phyloP scores from a whole-genome alignment of 1,284 basidiomycete species.

The Anthracocystis panici-leucophaei region DNA sequence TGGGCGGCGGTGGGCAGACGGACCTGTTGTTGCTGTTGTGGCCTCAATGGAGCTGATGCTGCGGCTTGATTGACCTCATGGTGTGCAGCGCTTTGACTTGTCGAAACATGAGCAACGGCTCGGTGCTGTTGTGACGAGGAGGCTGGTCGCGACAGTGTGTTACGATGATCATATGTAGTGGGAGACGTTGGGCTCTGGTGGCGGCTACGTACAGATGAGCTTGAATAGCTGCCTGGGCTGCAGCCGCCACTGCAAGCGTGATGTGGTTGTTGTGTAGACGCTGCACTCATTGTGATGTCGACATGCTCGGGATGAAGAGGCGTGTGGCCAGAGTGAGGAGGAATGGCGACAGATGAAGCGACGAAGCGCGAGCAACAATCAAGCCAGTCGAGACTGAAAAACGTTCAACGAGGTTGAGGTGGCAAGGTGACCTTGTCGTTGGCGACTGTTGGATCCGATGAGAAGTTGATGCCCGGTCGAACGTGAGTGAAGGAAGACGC shows the following conservation, averaged over 20 bases:
- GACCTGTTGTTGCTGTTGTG: conserved; percentile 12
- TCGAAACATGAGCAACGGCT: not conserved
- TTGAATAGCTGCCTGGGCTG: conserved; percentile 14
- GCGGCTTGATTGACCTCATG: not conserved
- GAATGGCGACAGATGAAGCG: conserved; percentile 11
- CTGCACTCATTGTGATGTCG: conserved; percentile 36
- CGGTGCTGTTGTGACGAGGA: conserved; percentile 3
- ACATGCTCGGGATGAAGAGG: conserved; percentile 29
- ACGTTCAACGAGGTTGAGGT: no score
- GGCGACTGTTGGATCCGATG: not conserved
- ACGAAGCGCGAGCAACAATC: not conserved
- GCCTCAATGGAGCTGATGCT: not conserved
- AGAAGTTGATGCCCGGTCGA: no score
- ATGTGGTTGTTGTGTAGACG: conserved; percentile 29
- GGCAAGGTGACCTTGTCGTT: no score
- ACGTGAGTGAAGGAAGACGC: no score
- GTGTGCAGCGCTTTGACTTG: not conserved
- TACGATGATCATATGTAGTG: conserved; percentile 2
- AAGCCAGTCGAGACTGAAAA: not conserved
- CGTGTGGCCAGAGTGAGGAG: conserved; percentile 17
- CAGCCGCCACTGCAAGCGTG: conserved; percentile 20
- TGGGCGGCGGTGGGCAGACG: conserved; percentile 38
- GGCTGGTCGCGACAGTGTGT: conserved; percentile 5
- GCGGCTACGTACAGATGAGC: conserved; percentile 17
- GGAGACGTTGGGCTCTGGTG: conserved; percentile 16